These are phyloP conservation scores for Euphorbia tirucalli DNA, from an alignment of 345 rosid species.

Conservation along the genomic window DNA sequence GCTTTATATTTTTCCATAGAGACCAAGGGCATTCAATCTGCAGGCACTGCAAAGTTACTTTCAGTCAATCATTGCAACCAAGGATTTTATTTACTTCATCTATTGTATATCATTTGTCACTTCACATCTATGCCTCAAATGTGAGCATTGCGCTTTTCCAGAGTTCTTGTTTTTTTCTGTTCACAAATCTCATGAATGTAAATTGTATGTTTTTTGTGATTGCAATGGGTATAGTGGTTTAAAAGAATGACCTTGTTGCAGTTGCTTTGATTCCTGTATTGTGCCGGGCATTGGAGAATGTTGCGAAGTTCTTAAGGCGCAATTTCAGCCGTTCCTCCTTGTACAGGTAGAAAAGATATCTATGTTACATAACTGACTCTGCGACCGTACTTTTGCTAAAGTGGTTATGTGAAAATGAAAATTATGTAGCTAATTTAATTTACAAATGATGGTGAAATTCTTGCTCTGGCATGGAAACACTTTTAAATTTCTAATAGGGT, in stretches of 20 bases:
- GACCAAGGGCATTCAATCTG: conserved; percentile 86
- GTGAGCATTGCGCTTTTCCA: conserved; percentile 45
- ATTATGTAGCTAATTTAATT: neutral
- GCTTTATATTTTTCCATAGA: conserved; percentile 42
- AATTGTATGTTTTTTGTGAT: neutral
- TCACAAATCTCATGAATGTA: neutral
- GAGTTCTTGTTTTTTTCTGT: neutral
- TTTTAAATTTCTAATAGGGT: neutral
- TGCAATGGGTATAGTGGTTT: conserved; percentile 11
- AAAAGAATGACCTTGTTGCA: conserved; percentile 30
- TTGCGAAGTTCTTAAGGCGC: conserved; percentile 83
- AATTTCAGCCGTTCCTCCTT: conserved; percentile 78
- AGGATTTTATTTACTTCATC: conserved; percentile 89
- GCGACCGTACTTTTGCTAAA: neutral
- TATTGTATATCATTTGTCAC: conserved; percentile 86
- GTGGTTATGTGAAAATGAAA: neutral
- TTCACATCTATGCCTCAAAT: conserved; percentile 82
- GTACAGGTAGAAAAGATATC: conserved; percentile 54
- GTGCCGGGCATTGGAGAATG: conserved; percentile 73
- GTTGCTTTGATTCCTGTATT: conserved; percentile 91
- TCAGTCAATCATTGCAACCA: conserved; percentile 74
- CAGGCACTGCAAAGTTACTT: conserved; percentile 83
- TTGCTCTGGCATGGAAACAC: neutral
- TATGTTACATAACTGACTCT: neutral
- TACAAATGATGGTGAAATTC: neutral